Evolutionary conservation across 129 eudicot genomes (phyloP).

Genomic region (Chrysanthemum makinoi): DNA sequence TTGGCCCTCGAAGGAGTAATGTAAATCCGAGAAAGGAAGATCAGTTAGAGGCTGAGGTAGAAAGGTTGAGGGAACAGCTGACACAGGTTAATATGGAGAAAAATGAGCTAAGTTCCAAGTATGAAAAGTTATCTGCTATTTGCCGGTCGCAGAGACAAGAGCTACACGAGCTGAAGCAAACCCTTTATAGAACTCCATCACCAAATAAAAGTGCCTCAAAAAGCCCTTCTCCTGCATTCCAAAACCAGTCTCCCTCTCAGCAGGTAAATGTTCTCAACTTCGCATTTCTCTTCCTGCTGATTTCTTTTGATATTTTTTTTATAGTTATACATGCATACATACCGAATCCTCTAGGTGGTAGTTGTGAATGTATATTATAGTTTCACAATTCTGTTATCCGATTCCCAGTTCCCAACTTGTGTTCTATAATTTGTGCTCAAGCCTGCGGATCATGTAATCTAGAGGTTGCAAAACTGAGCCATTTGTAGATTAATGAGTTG

Average conservation of each 20-base stretch:
- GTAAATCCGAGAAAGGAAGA: conserved; percentile 49
- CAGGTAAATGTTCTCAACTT: conserved; percentile 40
- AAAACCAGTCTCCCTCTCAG: conserved; percentile 33
- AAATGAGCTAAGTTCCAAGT: conserved; percentile 75
- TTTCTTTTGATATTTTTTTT: neutral
- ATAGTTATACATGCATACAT: neutral
- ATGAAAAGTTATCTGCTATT: conserved; percentile 81
- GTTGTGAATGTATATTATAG: neutral
- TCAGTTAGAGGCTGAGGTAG: conserved; percentile 64
- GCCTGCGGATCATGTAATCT: neutral
- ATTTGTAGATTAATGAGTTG: neutral
- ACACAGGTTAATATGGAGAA: conserved; percentile 68
- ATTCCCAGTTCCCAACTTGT: neutral
- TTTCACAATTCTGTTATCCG: neutral
- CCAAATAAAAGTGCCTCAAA: conserved; percentile 46
- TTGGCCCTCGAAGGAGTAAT: conserved; percentile 43
- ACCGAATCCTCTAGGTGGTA: neutral
- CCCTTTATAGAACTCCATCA: conserved; percentile 70
- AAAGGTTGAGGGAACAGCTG: conserved; percentile 70
- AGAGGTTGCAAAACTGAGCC: neutral
- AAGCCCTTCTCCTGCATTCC: conserved; percentile 41
- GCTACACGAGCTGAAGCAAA: conserved; percentile 86
- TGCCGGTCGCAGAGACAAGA: conserved; percentile 96
- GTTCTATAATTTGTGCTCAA: neutral
- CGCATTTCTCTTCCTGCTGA: conserved; percentile 15